These are phyloP conservation scores for Tieghemostelium lacteum DNA, from an alignment of 78 protist genomes.

Conservation along the genomic window DNA sequence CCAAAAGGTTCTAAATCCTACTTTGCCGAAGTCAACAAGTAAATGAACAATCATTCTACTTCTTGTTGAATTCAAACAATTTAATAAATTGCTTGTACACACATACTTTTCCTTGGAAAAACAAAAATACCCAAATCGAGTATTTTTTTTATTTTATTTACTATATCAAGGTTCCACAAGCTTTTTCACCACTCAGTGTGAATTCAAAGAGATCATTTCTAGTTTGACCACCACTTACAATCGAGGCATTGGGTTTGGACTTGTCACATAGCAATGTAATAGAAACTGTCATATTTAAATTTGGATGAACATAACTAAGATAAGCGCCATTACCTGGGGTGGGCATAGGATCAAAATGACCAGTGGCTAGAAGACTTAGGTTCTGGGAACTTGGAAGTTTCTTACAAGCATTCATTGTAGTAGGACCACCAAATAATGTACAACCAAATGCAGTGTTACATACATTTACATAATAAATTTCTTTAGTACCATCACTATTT, in stretches of 20 bases:
- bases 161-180: too few relatives aligned
- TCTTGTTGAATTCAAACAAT: too few relatives aligned
- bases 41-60: not conserved
- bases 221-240: not conserved
- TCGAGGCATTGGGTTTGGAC: not conserved
- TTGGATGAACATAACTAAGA: not conserved
- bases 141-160: too few relatives aligned
- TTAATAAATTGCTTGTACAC: too few relatives aligned
- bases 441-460: not conserved
- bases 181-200: not conserved
- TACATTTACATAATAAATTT: not conserved
- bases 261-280: not conserved
- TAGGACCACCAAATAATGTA: not conserved
- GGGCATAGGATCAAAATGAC: not conserved
- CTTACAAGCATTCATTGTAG: not conserved
- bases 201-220: not conserved
- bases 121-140: too few relatives aligned
- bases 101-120: too few relatives aligned
- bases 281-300: not conserved
- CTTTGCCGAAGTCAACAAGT: constrained; percentile 29
- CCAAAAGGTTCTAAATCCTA: constrained; percentile 65
- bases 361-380: not conserved
- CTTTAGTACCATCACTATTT: not conserved
- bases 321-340: not conserved
- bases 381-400: not conserved